Conservation (phyloP, 352 stramenopile genomes). For the Hyaloperonospora arabidopsidis region DNA sequence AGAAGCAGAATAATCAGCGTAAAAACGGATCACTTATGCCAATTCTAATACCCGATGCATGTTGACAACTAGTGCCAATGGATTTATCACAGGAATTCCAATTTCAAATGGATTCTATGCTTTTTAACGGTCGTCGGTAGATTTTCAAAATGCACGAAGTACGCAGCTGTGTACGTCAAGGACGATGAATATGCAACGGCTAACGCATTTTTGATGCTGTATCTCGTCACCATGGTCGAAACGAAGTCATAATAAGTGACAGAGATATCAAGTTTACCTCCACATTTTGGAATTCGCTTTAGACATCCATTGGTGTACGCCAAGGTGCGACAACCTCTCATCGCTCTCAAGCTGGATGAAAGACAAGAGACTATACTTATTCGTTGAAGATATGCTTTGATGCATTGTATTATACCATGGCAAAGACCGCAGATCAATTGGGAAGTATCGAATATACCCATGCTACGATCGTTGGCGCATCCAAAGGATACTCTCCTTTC, state of each 20-base stretch:
- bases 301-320: conserved; percentile 7
- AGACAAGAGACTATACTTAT: conserved; percentile 3
- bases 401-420: conserved; percentile 11
- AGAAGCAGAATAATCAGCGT: not conserved
- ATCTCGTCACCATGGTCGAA: conserved; percentile 1
- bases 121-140: not conserved
- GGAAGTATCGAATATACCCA: conserved; percentile 10
- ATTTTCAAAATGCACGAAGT: not conserved
- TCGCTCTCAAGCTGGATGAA: conserved; percentile 7
- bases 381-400: conserved; percentile 5
- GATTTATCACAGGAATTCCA: not conserved
- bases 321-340: conserved; percentile 7
- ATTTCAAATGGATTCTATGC: not conserved
- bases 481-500: not conserved
- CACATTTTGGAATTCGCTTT: conserved; percentile 9
- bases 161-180: not conserved
- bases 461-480: conserved; percentile 2
- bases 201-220: conserved; percentile 10
- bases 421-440: conserved; percentile 5
- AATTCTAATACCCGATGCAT: not conserved
- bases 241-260: conserved; percentile 2
- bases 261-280: conserved; percentile 5
- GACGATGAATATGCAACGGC: conserved; percentile 16
- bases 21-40: not conserved
- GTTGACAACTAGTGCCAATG: not conserved